Evolutionary conservation across 169 alveolate genomes (phyloP).

Genomic region (Prorocentrum cordatum): DNA sequence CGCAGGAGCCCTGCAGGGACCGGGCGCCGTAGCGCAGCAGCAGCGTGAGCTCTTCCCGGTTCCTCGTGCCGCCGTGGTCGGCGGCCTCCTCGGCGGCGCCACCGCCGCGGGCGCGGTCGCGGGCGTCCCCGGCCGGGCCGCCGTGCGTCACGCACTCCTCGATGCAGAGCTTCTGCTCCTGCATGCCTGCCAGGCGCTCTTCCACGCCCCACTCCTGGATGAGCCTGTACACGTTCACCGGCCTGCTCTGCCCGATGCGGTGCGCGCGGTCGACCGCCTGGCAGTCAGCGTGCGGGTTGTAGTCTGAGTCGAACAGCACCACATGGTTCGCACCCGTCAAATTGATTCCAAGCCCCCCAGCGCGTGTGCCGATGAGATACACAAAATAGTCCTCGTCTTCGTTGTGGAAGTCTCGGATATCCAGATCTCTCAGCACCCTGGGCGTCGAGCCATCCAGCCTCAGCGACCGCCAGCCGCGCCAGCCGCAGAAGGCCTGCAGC

Average conservation of each 20-base stretch:
- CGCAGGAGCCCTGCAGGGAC: too few relatives aligned
- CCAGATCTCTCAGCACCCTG: constrained; percentile 84
- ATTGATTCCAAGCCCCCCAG: constrained; percentile 93
- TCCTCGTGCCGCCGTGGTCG: too few relatives aligned
- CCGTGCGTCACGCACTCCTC: too few relatives aligned
- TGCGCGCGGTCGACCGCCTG: constrained; percentile 99
- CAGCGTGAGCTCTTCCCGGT: too few relatives aligned
- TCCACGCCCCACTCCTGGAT: constrained; percentile 95
- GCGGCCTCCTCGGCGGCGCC: too few relatives aligned
- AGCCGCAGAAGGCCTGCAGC: constrained; percentile 83
- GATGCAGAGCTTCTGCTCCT: too few relatives aligned
- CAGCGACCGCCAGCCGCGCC: constrained; percentile 86
- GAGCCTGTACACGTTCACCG: constrained; percentile 93
- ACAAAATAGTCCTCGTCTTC: constrained; percentile 79
- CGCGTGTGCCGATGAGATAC: constrained; percentile 84
- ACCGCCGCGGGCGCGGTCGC: too few relatives aligned
- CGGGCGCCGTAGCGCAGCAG: too few relatives aligned
- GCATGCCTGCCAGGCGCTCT: too few relatives aligned
- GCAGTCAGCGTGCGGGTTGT: constrained; percentile 98
- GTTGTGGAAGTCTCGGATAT: constrained; percentile 83
- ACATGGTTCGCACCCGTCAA: constrained; percentile 97
- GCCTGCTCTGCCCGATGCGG: constrained; percentile 96
- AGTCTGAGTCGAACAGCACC: constrained; percentile 97
- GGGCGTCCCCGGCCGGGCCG: too few relatives aligned
- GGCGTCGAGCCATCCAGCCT: constrained; percentile 87